phyloP scores from a whole-genome alignment of 148 eudicot genomes.

The Suaeda aralocaspica region DNA sequence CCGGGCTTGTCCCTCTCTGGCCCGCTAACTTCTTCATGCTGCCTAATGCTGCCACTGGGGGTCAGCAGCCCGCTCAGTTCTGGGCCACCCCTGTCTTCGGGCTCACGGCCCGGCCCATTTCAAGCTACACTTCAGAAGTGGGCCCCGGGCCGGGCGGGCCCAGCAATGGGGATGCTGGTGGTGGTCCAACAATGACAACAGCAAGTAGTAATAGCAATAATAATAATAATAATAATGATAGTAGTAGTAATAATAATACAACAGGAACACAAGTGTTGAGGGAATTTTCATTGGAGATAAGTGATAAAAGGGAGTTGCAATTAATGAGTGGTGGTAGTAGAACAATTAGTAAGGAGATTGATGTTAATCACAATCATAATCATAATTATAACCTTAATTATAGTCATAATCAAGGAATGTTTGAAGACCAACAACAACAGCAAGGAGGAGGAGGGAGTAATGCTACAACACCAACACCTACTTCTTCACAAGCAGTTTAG shows the following conservation, averaged over 20 bases:
- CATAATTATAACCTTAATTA: constrained; percentile 23
- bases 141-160: not conserved
- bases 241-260: not conserved
- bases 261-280: constrained; percentile 36
- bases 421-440: constrained; percentile 11
- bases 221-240: not conserved
- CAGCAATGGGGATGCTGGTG: not conserved
- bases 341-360: constrained; percentile 4
- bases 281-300: constrained; percentile 61
- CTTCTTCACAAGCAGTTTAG: constrained; percentile 24
- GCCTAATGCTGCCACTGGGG: constrained; percentile 28
- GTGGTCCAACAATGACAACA: not conserved
- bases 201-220: no score
- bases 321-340: constrained; percentile 49
- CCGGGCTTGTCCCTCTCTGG: constrained; percentile 67
- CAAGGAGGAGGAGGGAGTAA: constrained; percentile 15
- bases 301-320: constrained; percentile 74
- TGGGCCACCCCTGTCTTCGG: constrained; percentile 68
- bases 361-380: constrained; percentile 18
- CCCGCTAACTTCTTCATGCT: constrained; percentile 30
- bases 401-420: constrained; percentile 7
- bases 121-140: constrained; percentile 30
- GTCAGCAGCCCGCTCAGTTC: constrained; percentile 40
- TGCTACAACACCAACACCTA: not conserved
- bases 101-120: constrained; percentile 40